Conservation (phyloP, 495 filamentous ascomycete species). For the Penicillium ochrochloron region DNA sequence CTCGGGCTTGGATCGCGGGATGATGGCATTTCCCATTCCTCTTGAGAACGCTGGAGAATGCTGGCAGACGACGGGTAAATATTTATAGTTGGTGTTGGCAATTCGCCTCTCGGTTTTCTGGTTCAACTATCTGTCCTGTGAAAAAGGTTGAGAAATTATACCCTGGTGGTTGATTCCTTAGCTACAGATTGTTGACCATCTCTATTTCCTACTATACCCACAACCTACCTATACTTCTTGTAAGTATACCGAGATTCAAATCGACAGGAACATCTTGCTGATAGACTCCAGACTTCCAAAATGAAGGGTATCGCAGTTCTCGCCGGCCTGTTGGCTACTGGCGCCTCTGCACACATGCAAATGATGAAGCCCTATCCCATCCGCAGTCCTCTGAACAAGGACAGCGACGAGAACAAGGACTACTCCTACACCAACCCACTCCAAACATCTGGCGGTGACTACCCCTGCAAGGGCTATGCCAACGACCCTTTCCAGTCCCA, state of each 20-base stretch:
- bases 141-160: slow-evolving; percentile 11
- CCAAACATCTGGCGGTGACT: slow-evolving; percentile 46
- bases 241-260: slow-evolving; percentile 2
- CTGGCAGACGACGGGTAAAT: slow-evolving; percentile 15
- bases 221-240: slow-evolving; percentile 1
- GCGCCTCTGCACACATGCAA: slow-evolving; percentile 51
- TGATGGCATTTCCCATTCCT: slow-evolving; percentile 33
- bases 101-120: background rate
- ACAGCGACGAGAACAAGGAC: slow-evolving; percentile 44
- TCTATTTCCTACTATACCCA: background rate
- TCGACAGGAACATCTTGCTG: background rate
- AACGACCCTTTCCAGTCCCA: slow-evolving; percentile 50
- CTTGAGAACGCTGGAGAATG: slow-evolving; percentile 25
- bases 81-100: slow-evolving; percentile 25
- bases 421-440: slow-evolving; percentile 58
- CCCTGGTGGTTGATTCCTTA: slow-evolving; percentile 31
- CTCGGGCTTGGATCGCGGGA: slow-evolving; percentile 13
- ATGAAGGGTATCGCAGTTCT: slow-evolving; percentile 47
- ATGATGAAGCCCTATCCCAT: slow-evolving; percentile 52
- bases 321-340: slow-evolving; percentile 42
- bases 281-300: slow-evolving; percentile 23
- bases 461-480: slow-evolving; percentile 59
- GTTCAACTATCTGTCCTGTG: slow-evolving; percentile 17
- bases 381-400: slow-evolving; percentile 51
- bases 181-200: slow-evolving; percentile 9